A percentile compares a stretch with the other conserved stretches of the same genome.
phyloP scores from a whole-genome alignment of 805 yeast species.

The Pichia gijzeniarum region DNA sequence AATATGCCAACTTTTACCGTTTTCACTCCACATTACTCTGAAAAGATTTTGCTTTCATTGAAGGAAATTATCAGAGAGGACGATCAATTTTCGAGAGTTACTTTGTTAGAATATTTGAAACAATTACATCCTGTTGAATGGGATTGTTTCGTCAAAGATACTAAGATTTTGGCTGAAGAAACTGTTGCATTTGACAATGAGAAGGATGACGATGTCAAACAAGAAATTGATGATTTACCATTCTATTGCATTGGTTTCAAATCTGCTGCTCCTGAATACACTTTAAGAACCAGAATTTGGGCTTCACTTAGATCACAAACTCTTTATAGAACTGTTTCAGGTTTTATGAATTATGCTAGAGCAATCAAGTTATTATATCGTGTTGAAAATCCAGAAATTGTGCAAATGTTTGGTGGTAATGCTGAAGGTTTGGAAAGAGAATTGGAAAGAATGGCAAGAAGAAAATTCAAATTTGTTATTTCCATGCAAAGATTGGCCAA shows the following conservation, averaged over 20 bases:
- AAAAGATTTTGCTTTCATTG: slow-evolving; percentile 86
- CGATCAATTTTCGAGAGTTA: slow-evolving; percentile 92
- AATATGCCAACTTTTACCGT: slow-evolving; percentile 99
- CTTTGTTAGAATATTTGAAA: slow-evolving; percentile 87
- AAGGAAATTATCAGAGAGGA: slow-evolving; percentile 96
- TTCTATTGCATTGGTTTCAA: slow-evolving; percentile 96
- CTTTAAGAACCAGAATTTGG: slow-evolving; percentile 96
- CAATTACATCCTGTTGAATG: slow-evolving; percentile 95
- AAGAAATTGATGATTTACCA: slow-evolving; percentile 86
- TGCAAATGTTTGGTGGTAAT: slow-evolving; percentile 97
- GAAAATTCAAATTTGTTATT: slow-evolving; percentile 75
- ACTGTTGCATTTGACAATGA: slow-evolving; percentile 73
- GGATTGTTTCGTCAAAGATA: slow-evolving; percentile 96
- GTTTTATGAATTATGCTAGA: slow-evolving; percentile 97
- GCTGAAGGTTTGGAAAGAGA: slow-evolving; percentile 95
- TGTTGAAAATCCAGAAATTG: slow-evolving; percentile 92
- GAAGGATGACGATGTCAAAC: slow-evolving; percentile 61
- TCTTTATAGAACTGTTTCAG: slow-evolving; percentile 91
- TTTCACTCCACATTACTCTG: slow-evolving; percentile 91
- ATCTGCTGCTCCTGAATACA: slow-evolving; percentile 95
- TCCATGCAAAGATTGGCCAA: slow-evolving; percentile 80
- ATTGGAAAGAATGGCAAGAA: slow-evolving; percentile 80
- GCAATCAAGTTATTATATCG: slow-evolving; percentile 90
- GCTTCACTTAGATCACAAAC: slow-evolving; percentile 97
- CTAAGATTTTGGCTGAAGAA: slow-evolving; percentile 91